Base-by-base conservation (phyloP, 1,284 basidiomycete genomes). In the Nidula niveotomentosa region DNA sequence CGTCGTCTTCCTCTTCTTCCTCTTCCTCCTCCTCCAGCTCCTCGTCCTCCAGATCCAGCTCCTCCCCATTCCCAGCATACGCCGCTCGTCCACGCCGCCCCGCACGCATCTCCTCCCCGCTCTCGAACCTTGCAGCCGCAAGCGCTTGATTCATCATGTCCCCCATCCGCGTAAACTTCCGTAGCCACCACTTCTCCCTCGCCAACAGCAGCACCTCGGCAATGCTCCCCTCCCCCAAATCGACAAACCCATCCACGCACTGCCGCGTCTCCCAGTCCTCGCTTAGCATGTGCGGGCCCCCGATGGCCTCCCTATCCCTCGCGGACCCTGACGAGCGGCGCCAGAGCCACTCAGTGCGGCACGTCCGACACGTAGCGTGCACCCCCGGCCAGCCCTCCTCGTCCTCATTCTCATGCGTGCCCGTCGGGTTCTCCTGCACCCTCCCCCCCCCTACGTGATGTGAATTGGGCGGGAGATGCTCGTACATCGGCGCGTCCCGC, bases 331-430 rank as follows among this genome's bases (percentile, higher is more conserved):
- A 65, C n/a, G 80, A 82, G 12, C 78, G 74, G n/a, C 73, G 72
- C 83, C 82, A 85, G 8, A 90, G 71, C 69, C 76, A 79, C 64
- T 90, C 86, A 3, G 64, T 63, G 18, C 88, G 77, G 65, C 88
- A 90, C 37, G 67, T 69, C 34, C 83, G 77, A 65, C 88, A 90
- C 3, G 88, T 90, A 2, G 84, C 75, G 33, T 86, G 81, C 3
- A 87, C 76, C 5, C 75, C 74, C 0, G 85, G 83, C 81, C 85
- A 90, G 0, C 79, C 78, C 10, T 86, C 83, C 13, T 81, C 77
- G 63, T 90, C 88, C 58, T 90, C 87, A 60, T 90, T 90, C 63
- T 87, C 85, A 3, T n/a, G n/a, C n/a, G n/a, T n/a, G n/a, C n/a
- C n/a, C n/a, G n/a, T n/a, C n/a, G n/a, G n/a, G n/a, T n/a, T n/a